phyloP scores from a whole-genome alignment of 2,329 filamentous ascomycete species.

The Xylaria sp. region DNA sequence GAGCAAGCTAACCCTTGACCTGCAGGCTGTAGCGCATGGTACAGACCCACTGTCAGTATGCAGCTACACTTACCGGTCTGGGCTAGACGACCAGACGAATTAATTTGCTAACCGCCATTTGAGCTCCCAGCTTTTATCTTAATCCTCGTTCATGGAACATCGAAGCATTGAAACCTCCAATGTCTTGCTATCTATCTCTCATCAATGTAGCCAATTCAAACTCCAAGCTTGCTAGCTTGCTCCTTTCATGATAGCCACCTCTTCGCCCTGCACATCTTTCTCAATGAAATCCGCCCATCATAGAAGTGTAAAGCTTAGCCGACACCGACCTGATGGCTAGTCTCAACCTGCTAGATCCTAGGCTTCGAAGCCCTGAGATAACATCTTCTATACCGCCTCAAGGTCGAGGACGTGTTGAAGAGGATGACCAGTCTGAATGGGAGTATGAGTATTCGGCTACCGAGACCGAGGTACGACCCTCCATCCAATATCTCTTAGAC shows the following conservation, averaged over 20 bases:
- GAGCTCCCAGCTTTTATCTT: conserved; percentile 8
- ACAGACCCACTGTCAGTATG: background rate
- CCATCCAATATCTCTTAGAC: conserved; percentile 3
- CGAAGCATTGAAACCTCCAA: background rate
- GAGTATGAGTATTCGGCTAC: conserved; percentile 74
- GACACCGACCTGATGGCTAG: conserved; percentile 45
- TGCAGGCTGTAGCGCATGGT: conserved; percentile 6
- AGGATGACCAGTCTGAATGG: conserved; percentile 68
- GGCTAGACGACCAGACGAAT: background rate
- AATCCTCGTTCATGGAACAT: background rate
- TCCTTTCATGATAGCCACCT: background rate
- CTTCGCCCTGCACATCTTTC: background rate
- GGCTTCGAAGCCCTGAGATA: conserved; percentile 31
- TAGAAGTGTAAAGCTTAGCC: conserved; percentile 33
- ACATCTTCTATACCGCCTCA: conserved; percentile 18
- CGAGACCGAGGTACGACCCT: conserved; percentile 64
- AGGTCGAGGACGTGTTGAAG: conserved; percentile 31
- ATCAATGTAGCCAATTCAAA: conserved; percentile 20
- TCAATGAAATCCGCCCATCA: conserved; percentile 38
- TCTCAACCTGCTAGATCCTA: conserved; percentile 34
- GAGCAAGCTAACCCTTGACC: conserved; percentile 39
- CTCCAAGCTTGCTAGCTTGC: background rate
- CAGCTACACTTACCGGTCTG: background rate
- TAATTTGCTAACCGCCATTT: background rate
- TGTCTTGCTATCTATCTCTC: background rate